Evolutionary conservation across 352 stramenopile genomes (phyloP), one percentile per base, ranked within the genome.

Genomic region (Pythium dissimile): DNA sequence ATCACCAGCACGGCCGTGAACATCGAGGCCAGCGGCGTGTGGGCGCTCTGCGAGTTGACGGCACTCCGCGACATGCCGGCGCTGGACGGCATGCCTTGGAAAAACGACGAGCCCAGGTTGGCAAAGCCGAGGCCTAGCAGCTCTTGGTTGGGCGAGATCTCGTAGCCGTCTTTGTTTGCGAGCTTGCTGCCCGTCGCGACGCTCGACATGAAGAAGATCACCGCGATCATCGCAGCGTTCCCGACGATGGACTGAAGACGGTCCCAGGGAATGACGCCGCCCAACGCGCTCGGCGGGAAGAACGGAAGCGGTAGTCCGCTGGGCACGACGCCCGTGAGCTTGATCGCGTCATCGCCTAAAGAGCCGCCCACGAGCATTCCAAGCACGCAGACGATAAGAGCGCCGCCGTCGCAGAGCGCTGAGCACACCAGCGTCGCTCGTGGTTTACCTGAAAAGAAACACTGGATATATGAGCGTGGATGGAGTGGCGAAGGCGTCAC

Each of bases 151-250:
- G 84, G 69, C 16, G 78, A 69, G 42, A 96, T 89, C 48, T 89
- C 69, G 59, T 92, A 91, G 9, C 79, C 82, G 59, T 89, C 84
- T 31, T 90, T 86, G 6, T 77, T 77, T 0, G 90, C 89, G 16
- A 97, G 60, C 37, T 83, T 78, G 54, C 95, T 96, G 28, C 82
- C 87, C 47, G 96, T 95, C 4, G 88, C 87, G 65, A 97, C 80
- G 38, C 84, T 96, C 57, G 94, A 87, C 78, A 97, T 96, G 74
- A 97, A 98, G 21, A 88, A 90, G n/a, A 98, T 80, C 58, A 97
- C 75, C 1, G 76, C 74, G 56, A 96, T 96, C 34, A 77, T 80
- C 9, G 95, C 46, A 1, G 88, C 80, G 46, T 92, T 75, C 30
- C 76, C 59, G n/a, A 92, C 62, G 6, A 98, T 62, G 18, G 77